phyloP scores from a whole-genome alignment of 371 early-diverging fungal species.

The Apophysomyces variabilis region DNA sequence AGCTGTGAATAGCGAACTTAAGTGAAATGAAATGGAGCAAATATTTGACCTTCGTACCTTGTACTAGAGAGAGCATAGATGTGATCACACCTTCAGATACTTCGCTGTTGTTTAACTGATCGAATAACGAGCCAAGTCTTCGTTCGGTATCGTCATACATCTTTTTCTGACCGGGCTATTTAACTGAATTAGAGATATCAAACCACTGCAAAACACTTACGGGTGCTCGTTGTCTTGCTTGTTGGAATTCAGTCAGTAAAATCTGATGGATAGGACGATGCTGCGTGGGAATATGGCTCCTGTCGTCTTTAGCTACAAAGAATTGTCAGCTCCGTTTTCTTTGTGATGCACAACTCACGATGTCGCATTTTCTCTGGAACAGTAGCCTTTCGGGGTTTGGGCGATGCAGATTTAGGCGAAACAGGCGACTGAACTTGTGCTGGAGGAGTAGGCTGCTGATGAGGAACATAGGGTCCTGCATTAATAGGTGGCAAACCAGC shows the following conservation, averaged over 20 bases:
- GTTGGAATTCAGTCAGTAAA: constrained; percentile 49
- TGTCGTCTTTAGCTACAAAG: constrained; percentile 72
- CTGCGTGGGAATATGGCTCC: constrained; percentile 75
- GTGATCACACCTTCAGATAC: constrained; percentile 58
- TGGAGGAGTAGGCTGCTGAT: constrained; percentile 13
- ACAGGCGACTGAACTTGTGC: constrained; percentile 3
- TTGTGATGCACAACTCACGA: constrained; percentile 23
- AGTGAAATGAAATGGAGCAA: too few species aligned
- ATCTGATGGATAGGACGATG: constrained; percentile 63
- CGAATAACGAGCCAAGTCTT: constrained; percentile 71
- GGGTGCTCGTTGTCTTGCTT: constrained; percentile 54
- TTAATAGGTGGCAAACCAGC: neutral
- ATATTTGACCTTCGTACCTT: constrained; percentile 40
- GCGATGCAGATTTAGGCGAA: constrained; percentile 15
- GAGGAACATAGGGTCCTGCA: neutral
- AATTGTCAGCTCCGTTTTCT: neutral
- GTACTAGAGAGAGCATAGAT: constrained; percentile 58
- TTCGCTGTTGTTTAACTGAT: constrained; percentile 76
- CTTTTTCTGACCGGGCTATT: constrained; percentile 66
- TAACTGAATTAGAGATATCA: neutral
- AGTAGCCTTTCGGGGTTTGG: constrained; percentile 20
- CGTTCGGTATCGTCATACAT: constrained; percentile 79
- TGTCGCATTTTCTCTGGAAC: constrained; percentile 27
- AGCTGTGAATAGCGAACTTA: constrained; percentile 10
- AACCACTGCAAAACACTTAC: constrained; percentile 35